Conservation (phyloP, 495 filamentous ascomycete genomes). For the Aspergillus ellipticus region DNA sequence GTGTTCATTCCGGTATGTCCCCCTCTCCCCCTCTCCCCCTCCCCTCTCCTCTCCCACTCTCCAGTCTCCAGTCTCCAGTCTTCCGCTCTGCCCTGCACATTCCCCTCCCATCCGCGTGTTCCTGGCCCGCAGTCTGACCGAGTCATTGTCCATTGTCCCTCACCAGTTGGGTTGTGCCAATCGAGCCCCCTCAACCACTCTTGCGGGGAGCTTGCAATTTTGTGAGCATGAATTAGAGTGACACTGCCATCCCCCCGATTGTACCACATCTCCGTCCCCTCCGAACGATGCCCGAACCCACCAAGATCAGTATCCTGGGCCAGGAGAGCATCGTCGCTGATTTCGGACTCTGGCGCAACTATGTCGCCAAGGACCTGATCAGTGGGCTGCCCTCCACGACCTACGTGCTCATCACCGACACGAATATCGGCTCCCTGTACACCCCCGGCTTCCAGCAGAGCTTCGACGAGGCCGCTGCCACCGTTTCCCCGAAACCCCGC, state of each 20-base stretch:
- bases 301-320: constrained; percentile 55
- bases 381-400: constrained; percentile 75
- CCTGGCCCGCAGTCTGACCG: too few species aligned
- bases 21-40: too few species aligned
- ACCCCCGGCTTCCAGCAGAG: constrained; percentile 67
- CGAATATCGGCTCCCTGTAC: constrained; percentile 81
- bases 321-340: constrained; percentile 85
- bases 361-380: constrained; percentile 78
- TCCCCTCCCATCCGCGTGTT: too few species aligned
- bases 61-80: too few species aligned
- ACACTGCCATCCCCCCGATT: constrained; percentile 5
- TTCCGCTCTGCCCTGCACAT: too few species aligned
- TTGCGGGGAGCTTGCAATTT: background rate
- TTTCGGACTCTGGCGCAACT: constrained; percentile 83
- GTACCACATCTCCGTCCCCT: constrained; percentile 4
- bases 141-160: too few species aligned
- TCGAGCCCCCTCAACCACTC: background rate
- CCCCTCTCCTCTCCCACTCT: too few species aligned
- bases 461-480: constrained; percentile 57
- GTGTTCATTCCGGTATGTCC: too few species aligned
- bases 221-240: constrained; percentile 36
- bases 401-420: constrained; percentile 95
- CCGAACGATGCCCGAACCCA: constrained; percentile 40
- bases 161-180: background rate
- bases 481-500: constrained; percentile 53